Percentiles rank a stretch among this genome's conserved stretches.
Conservation (phyloP, 1,284 basidiomycete species). For the Leccinum cinnamomeum region DNA sequence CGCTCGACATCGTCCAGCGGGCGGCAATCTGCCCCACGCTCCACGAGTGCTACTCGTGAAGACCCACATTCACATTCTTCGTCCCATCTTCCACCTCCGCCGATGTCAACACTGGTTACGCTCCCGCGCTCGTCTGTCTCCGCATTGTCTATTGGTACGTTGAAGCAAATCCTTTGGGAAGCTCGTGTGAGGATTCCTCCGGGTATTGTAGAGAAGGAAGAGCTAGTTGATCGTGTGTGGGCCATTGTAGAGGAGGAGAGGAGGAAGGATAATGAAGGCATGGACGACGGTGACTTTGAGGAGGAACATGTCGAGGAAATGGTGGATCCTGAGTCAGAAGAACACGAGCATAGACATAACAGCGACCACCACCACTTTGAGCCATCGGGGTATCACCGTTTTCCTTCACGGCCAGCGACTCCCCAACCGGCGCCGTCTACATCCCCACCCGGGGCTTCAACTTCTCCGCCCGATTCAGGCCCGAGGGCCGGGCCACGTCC, state of each 20-base stretch:
- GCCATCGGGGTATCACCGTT: background rate
- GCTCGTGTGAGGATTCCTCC: constrained; percentile 60
- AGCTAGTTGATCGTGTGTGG: constrained; percentile 69
- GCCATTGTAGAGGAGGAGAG: constrained; percentile 67
- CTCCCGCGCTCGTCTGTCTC: constrained; percentile 58
- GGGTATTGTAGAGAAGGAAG: constrained; percentile 65
- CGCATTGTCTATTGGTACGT: constrained; percentile 58
- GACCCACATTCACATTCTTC: constrained; percentile 24
- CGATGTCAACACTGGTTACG: constrained; percentile 64
- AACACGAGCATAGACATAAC: constrained; percentile 3
- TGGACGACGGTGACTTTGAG: constrained; percentile 41
- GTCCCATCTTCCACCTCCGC: constrained; percentile 47
- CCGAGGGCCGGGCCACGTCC: constrained; percentile 34
- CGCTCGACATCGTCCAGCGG: constrained; percentile 27
- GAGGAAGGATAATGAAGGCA: constrained; percentile 42
- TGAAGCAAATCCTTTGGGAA: constrained; percentile 76
- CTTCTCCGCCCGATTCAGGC: constrained; percentile 23
- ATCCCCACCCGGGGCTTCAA: constrained; percentile 11
- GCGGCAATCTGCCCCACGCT: constrained; percentile 22
- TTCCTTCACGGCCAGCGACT: constrained; percentile 10
- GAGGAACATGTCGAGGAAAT: constrained; percentile 20
- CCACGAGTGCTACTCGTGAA: constrained; percentile 17
- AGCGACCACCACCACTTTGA: constrained; percentile 1
- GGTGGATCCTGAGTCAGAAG: constrained; percentile 20
- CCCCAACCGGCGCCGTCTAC: constrained; percentile 11